Percentiles rank a stretch among this genome's conserved stretches.
These are phyloP conservation scores for Phytopythium aichiense DNA, from an alignment of 352 stramenopile genomes.

Conservation along the genomic window DNA sequence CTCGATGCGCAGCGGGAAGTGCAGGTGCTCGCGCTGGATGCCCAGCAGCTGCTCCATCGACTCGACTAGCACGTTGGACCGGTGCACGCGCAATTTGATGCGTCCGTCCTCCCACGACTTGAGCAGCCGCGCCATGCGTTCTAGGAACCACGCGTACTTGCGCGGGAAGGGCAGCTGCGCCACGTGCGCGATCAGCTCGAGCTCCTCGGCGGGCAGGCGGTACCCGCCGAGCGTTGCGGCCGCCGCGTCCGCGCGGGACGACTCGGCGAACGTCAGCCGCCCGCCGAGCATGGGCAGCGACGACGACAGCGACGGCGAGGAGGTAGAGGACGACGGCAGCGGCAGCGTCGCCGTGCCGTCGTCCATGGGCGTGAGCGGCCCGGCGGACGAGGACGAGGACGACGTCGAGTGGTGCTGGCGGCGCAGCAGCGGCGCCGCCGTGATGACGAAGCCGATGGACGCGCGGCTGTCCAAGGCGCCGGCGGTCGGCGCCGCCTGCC, in stretches of 20 bases:
- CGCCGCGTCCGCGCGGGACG: constrained; percentile 46
- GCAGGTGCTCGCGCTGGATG: constrained; percentile 69
- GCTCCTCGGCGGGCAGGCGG: constrained; percentile 41
- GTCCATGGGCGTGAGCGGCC: background rate
- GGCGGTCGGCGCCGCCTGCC: constrained; percentile 44
- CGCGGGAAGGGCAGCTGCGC: constrained; percentile 64
- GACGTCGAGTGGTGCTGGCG: background rate
- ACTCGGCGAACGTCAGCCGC: constrained; percentile 64
- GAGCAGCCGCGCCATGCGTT: constrained; percentile 60
- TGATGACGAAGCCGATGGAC: constrained; percentile 64
- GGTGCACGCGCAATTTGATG: constrained; percentile 76
- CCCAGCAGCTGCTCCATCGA: constrained; percentile 79
- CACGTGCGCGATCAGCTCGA: constrained; percentile 64
- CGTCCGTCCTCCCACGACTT: constrained; percentile 74
- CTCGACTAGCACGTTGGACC: constrained; percentile 72
- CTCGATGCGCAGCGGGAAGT: constrained; percentile 82
- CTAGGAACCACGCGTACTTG: constrained; percentile 85
- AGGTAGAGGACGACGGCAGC: background rate
- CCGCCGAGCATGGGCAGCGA: constrained; percentile 17
- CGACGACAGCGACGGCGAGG: background rate
- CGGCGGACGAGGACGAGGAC: background rate
- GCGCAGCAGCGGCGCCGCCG: background rate
- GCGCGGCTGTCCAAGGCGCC: constrained; percentile 21
- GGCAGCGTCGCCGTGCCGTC: constrained; percentile 3
- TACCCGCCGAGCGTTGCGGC: constrained; percentile 66